phyloP scores from a whole-genome alignment of 192 early-diverging fungal genomes.

The Obelidium mucronatum region DNA sequence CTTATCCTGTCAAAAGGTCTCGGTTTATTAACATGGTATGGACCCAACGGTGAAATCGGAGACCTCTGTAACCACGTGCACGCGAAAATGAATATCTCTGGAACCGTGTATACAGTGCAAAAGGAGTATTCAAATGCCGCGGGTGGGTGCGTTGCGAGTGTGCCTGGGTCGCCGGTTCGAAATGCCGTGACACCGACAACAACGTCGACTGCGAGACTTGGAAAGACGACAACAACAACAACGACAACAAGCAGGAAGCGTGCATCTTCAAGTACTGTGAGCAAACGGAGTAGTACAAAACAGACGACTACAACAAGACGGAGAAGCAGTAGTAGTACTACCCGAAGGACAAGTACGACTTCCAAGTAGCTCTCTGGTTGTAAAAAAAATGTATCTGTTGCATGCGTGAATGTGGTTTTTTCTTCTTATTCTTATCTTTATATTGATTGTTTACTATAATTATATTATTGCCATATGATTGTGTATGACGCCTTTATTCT shows the following conservation, averaged over 20 bases:
- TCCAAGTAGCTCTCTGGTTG: too few species aligned
- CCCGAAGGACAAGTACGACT: not conserved
- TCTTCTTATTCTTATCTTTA: too few species aligned
- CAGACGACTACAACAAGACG: too few species aligned
- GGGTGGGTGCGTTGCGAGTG: not conserved
- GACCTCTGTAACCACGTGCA: conserved; percentile 27
- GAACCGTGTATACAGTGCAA: conserved; percentile 26
- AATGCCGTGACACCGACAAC: not conserved
- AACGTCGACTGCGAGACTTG: not conserved
- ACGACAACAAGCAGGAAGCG: not conserved
- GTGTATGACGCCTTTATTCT: too few species aligned
- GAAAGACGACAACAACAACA: not conserved
- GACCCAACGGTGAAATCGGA: conserved; percentile 24
- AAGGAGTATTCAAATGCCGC: not conserved
- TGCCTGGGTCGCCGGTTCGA: not conserved
- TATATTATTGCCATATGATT: too few species aligned
- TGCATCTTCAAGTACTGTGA: too few species aligned
- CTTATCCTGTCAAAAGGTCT: too few species aligned
- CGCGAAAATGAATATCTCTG: not conserved
- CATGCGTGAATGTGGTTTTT: too few species aligned
- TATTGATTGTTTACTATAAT: too few species aligned
- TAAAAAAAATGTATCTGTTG: too few species aligned
- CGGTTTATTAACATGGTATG: conserved; percentile 29
- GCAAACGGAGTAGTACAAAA: too few species aligned
- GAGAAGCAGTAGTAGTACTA: not conserved